Conservation (phyloP, 441 rosid genomes). For the Jatropha multifida region DNA sequence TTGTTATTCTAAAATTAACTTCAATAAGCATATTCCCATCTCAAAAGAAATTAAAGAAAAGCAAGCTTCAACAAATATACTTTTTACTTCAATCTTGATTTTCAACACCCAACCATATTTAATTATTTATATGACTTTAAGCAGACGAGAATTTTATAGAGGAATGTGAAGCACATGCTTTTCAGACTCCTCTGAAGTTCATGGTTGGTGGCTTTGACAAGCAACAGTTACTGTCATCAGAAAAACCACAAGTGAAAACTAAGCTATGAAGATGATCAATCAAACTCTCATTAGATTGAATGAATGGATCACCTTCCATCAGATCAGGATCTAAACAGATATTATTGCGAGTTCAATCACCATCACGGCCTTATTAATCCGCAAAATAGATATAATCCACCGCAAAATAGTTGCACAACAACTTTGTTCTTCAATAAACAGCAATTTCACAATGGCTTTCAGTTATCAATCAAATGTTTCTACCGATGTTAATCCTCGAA, state of each 20-base stretch:
- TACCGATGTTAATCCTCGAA: constrained; percentile 18
- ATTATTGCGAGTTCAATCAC: constrained; percentile 4
- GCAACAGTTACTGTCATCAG: not conserved
- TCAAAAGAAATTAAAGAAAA: too few relatives aligned
- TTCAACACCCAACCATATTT: not conserved
- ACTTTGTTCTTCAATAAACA: constrained; percentile 23
- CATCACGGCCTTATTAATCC: constrained; percentile 5
- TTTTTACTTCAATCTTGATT: too few relatives aligned
- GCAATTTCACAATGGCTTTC: constrained; percentile 17
- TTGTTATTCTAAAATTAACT: too few relatives aligned
- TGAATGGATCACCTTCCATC: not conserved
- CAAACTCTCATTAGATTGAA: not conserved
- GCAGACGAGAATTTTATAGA: not conserved
- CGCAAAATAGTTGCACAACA: constrained; percentile 15
- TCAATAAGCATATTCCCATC: too few relatives aligned
- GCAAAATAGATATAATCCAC: not conserved
- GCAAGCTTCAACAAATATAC: too few relatives aligned
- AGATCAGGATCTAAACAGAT: not conserved
- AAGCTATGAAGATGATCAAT: too few relatives aligned
- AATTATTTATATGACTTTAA: too few relatives aligned
- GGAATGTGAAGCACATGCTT: not conserved
- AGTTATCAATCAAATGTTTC: constrained; percentile 24
- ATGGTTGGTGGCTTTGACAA: not conserved
- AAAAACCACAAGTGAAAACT: not conserved
- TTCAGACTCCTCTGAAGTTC: not conserved